Conservation (phyloP, 441 rosid species). For the Gossypium schwendimanii region DNA sequence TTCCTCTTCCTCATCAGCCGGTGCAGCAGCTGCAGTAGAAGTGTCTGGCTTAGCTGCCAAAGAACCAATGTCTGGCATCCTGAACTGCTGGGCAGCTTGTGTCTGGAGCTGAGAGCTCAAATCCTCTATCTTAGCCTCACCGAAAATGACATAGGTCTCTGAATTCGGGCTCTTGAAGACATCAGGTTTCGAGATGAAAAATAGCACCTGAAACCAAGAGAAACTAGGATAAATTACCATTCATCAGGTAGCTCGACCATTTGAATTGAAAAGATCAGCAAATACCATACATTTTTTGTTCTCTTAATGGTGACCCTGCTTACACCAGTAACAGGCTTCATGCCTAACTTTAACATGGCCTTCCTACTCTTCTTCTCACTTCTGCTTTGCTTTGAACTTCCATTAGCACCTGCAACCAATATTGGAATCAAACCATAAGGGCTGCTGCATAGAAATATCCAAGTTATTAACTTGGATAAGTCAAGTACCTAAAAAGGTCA, state of each 20-base stretch:
- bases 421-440: background rate
- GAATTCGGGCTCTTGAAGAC: slow-evolving; percentile 59
- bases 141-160: slow-evolving; percentile 47
- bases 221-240: background rate
- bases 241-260: background rate
- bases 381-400: slow-evolving; percentile 50
- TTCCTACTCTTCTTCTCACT: slow-evolving; percentile 58
- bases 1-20: slow-evolving; percentile 48
- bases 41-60: slow-evolving; percentile 37
- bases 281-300: slow-evolving; percentile 34
- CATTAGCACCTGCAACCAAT: slow-evolving; percentile 34
- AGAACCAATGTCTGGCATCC: slow-evolving; percentile 45
- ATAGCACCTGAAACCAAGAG: slow-evolving; percentile 32
- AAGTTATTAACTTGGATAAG: background rate
- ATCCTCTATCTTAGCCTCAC: slow-evolving; percentile 63
- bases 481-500: background rate
- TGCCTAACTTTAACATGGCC: slow-evolving; percentile 52
- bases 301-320: slow-evolving; percentile 53
- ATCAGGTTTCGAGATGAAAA: slow-evolving; percentile 58
- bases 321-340: slow-evolving; percentile 43
- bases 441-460: background rate
- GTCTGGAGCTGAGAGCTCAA: slow-evolving; percentile 61
- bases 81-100: slow-evolving; percentile 58
- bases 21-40: slow-evolving; percentile 28
- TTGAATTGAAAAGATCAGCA: background rate